Base-by-base conservation (phyloP, 2,329 filamentous ascomycete genomes). In the Pseudocercospora macadamiae region DNA sequence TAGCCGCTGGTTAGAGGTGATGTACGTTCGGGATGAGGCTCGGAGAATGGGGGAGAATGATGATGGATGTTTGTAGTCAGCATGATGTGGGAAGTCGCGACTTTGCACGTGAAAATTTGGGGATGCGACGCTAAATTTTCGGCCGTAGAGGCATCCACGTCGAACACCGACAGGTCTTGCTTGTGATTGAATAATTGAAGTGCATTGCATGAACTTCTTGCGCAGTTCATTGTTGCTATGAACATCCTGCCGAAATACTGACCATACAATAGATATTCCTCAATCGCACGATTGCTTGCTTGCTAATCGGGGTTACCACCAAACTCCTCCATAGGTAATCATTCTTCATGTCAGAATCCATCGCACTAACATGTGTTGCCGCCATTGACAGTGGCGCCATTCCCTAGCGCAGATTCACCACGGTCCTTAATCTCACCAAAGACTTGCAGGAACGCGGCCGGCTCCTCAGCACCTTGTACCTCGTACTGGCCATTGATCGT, bases 391-490 rank as follows among this genome's bases (percentile, higher is more conserved):
- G 48, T 55, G 23, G 42, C 51, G 25, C 36, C 53, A 3, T 25
- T 51, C 12, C 6, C 6, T 21, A 19, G 23, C 12, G 47, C 49
- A 32, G 45, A 49, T 12, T 57, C 52, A 19, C 42, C 55, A 7
- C 53, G 44, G 10, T 57, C 77, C 76, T 84, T 84, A 55, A 89
- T 80, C 68, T 80, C 78, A 62, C 85, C 78, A 71, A 93, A 89
- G 48, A 87, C 75, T 66, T 85, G 79, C 61, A 90, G 73, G 69
- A 93, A 93, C 1, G 81, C 82, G 45, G 80, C 77, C 2, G 86
- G 81, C 59, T 91, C 89, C 75, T 92, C 86, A 1, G 89, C 90
- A 1, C 90, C 90, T 25, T 86, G 82, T 26, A 93, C 73, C 65
- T 87, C 83, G 73, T 86, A 88, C 65, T 78, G 79, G 1, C 80